Percentiles rank a stretch among this genome's conserved stretches.
Evolutionary conservation across 2,329 filamentous ascomycete genomes (phyloP).

Genomic region (Exophiala calicioides): DNA sequence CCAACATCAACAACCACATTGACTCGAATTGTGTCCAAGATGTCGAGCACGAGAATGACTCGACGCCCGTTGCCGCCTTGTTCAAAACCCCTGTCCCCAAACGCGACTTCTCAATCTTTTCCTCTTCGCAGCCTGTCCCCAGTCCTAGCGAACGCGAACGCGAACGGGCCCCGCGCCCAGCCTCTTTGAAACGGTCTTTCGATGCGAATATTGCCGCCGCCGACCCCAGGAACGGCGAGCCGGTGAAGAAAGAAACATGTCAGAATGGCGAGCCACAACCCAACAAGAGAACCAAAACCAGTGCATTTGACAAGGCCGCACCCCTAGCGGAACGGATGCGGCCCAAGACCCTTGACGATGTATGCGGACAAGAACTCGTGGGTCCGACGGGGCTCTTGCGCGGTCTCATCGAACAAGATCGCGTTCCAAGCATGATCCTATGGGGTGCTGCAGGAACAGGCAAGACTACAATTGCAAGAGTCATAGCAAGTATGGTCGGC

Average conservation of each 20-base stretch:
- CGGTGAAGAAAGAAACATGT: background rate
- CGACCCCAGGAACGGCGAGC: background rate
- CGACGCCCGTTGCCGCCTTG: constrained; percentile 52
- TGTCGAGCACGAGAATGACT: constrained; percentile 48
- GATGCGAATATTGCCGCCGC: constrained; percentile 21
- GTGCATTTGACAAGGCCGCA: constrained; percentile 66
- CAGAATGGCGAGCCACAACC: constrained; percentile 27
- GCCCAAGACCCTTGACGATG: constrained; percentile 77
- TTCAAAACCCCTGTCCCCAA: constrained; percentile 55
- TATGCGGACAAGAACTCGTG: constrained; percentile 89
- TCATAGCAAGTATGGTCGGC: constrained; percentile 79
- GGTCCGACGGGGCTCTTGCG: constrained; percentile 80
- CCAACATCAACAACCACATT: constrained; percentile 84
- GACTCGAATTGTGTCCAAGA: constrained; percentile 77
- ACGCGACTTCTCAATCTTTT: constrained; percentile 34
- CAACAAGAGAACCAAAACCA: constrained; percentile 66
- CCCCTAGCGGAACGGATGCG: constrained; percentile 94
- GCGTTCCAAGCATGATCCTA: constrained; percentile 91
- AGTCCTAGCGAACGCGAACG: constrained; percentile 11
- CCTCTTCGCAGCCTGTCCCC: constrained; percentile 32
- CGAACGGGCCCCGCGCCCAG: no score
- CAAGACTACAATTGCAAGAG: constrained; percentile 74
- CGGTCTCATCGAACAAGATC: constrained; percentile 79
- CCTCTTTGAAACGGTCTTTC: constrained; percentile 37
- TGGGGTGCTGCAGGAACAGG: constrained; percentile 61